These are phyloP conservation scores for Theobroma grandiflorum DNA, from an alignment of 441 rosid genomes.

Conservation along the genomic window DNA sequence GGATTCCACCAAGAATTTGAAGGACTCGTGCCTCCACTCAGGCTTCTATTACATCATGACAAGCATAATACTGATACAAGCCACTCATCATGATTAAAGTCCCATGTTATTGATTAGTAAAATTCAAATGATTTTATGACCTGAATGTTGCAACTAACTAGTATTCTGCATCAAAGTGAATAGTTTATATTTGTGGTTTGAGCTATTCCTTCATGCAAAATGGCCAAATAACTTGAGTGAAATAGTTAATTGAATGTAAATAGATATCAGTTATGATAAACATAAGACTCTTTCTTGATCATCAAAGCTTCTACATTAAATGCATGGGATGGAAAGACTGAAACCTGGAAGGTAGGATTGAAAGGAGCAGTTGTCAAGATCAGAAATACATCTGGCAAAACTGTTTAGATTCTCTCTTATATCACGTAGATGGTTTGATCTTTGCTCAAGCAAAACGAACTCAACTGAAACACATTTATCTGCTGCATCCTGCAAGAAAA, in stretches of 20 bases:
- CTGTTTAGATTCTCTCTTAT: slow-evolving; percentile 56
- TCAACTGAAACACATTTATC: slow-evolving; percentile 82
- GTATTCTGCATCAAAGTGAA: neutral
- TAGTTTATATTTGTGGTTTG: neutral
- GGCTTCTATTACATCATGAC: slow-evolving; percentile 9
- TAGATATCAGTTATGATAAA: neutral
- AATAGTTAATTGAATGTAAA: neutral
- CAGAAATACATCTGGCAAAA: slow-evolving; percentile 64
- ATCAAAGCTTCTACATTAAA: neutral
- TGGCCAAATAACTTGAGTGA: neutral
- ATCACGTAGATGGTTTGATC: slow-evolving; percentile 56
- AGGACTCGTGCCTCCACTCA: slow-evolving; percentile 3
- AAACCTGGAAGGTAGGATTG: slow-evolving; percentile 73
- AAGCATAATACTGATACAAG: neutral
- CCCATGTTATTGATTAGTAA: neutral
- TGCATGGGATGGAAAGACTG: slow-evolving; percentile 3
- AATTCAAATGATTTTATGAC: neutral
- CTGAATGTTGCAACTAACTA: neutral
- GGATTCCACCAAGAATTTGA: slow-evolving; percentile 10
- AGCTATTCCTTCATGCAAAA: neutral
- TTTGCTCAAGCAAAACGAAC: slow-evolving; percentile 69
- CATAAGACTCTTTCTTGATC: neutral
- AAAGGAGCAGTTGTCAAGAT: slow-evolving; percentile 88
- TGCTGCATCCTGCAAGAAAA: slow-evolving; percentile 70
- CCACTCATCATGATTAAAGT: neutral